Evolutionary conservation across 2,329 filamentous ascomycete species (phyloP).

Genomic region (Arthrinium puccinioides): DNA sequence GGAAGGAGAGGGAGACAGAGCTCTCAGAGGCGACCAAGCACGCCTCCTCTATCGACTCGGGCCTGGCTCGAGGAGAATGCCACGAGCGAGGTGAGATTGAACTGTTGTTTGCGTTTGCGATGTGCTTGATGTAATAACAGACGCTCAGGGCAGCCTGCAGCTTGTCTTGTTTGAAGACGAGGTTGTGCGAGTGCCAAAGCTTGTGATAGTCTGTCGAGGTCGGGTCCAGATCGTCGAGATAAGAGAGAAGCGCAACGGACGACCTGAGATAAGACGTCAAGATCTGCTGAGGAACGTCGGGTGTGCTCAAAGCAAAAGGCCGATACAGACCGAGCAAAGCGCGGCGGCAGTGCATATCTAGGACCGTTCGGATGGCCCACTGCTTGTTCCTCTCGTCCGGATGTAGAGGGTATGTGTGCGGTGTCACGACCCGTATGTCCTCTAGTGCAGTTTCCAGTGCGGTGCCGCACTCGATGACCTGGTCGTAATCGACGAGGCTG

Average conservation of each 20-base stretch:
- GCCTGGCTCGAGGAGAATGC: constrained; percentile 8
- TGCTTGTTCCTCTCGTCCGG: constrained; percentile 38
- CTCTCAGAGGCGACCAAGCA: constrained; percentile 18
- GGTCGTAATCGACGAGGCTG: constrained; percentile 42
- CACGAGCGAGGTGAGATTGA: constrained; percentile 5
- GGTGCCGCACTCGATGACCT: constrained; percentile 45
- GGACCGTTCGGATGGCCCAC: constrained; percentile 42
- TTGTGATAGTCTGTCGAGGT: constrained; percentile 36
- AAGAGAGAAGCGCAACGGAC: constrained; percentile 47
- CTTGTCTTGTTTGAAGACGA: constrained; percentile 46
- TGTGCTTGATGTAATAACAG: constrained; percentile 44
- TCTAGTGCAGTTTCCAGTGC: constrained; percentile 47
- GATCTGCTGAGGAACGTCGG: constrained; percentile 43
- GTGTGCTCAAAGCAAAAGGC: constrained; percentile 44
- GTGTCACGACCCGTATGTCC: constrained; percentile 46
- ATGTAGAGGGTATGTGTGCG: constrained; percentile 34
- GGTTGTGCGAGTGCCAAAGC: constrained; percentile 44
- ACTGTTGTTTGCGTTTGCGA: constrained; percentile 8
- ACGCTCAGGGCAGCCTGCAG: constrained; percentile 48
- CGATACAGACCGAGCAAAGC: constrained; percentile 46
- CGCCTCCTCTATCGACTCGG: constrained; percentile 14
- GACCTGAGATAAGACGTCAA: constrained; percentile 45
- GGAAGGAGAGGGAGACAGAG: constrained; percentile 18
- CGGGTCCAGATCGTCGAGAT: constrained; percentile 47
- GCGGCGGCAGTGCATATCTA: constrained; percentile 48